phyloP scores from a whole-genome alignment of 257 asterid species.

The Agastache rugosa region DNA sequence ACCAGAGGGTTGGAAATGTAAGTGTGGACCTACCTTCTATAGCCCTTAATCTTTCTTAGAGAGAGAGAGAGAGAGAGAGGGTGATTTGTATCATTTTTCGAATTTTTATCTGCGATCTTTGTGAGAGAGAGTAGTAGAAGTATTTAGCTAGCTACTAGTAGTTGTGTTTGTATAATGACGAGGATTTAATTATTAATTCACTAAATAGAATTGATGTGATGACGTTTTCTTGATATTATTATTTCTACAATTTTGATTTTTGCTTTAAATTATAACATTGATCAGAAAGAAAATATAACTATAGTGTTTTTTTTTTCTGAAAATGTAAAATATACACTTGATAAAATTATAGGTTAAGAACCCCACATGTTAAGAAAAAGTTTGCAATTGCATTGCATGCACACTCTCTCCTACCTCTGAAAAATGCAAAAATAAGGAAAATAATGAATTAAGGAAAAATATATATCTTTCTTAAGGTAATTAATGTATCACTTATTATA shows the following conservation, averaged over 20 bases:
- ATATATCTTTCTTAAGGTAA: no score
- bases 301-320: no score
- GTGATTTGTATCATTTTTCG: background rate
- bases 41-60: constrained; percentile 46
- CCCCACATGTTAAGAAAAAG: no score
- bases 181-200: no score
- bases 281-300: background rate
- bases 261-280: background rate
- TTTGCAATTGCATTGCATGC: no score
- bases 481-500: no score
- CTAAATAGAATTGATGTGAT: background rate
- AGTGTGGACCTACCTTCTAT: constrained; percentile 80
- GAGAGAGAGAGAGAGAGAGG: background rate
- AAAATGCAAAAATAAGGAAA: no score
- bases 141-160: background rate
- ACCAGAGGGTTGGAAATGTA: constrained; percentile 98
- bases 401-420: no score
- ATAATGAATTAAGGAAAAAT: no score
- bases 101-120: background rate
- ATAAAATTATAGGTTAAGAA: no score
- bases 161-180: background rate
- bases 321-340: no score
- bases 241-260: no score
- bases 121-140: background rate
- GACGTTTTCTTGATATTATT: background rate